Evolutionary conservation across 495 filamentous ascomycete genomes (phyloP), one percentile per base, ranked within the genome.

Genomic region (Talaromyces stipitatus): DNA sequence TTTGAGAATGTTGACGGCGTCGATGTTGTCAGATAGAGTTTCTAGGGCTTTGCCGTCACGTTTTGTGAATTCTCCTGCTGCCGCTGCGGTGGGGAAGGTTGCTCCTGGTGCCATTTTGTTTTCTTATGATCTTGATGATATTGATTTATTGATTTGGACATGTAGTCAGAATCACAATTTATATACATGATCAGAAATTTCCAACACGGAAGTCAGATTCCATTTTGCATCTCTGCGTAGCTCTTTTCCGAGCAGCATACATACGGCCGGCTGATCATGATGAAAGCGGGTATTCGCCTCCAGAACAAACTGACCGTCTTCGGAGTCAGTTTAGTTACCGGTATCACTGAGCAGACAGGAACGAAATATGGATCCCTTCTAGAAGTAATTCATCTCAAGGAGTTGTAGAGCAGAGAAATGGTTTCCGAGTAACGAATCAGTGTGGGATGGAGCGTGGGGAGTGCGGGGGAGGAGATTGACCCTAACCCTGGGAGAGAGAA

Each of bases 1-100:
- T 61, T 88, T 90, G 60, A 92, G 75, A 33, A 90, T 74, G 74
- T 95, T 95, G 74, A 94, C 83, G 2, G 78, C 75, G 73, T 95
- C 89, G 64, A 95, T 85, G 66, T 81, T 78, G 70, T 94, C 90
- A 2, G 89, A 92, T 29, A 84, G 81, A 27, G 80, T 80, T 66
- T 94, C 89, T n/a, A 95, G 82, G n/a, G 81, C 82, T 6, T 82
- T 79, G 23, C 88, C 88, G 63, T 87, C 80, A 26, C 82, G 77
- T 53, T 63, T 65, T 54, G 68, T 70, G 57, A 68, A 63, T 53
- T 61, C 58, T 32, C 63, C 64, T 43, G 58, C 54, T 12, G 64
- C 61, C 30, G 57, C 59, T 16, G 66, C 66, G 24, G 55, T 23
- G 30, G 33, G 38, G 20, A 48, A 48, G 9, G 27, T 30, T 30